Base-by-base conservation (phyloP, 1,139 yeast species). In the Candida tropicalis region DNA sequence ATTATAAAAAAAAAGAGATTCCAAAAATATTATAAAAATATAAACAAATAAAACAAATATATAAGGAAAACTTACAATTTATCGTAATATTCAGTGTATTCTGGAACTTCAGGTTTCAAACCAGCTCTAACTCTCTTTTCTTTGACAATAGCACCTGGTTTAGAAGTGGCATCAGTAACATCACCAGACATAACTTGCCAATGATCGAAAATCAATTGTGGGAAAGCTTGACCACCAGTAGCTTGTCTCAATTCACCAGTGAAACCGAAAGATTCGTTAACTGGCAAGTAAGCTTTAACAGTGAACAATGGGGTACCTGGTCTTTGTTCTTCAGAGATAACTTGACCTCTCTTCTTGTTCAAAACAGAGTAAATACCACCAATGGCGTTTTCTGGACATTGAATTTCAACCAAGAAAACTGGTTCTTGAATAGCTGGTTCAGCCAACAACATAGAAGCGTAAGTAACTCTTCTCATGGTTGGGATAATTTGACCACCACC, bases 141-240 rank as follows among this genome's bases (percentile, higher is more conserved):
- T 60, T 70, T 64, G 66, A 88, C 97, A 72, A 93, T 88, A 61
- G 77, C 78, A 87, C 98, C 98, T 65, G 98, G 95, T 84, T 91
- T 93, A 67, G 96, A 66, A 68, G 84, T 62, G 69, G 91, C 84
- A 78, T 93, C 98, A 62, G 87, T 77, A 70, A 95, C 96, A 75
- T 89, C 95, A 77, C 97, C 96, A 61, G 71, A 67, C 81, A 93
- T 79, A 65, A 87, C 75, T 59, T 89, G 81, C 98, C 98, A 93
- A 77, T 93, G 99, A 75, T 91, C 98, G 78, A 93, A 93, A 76
- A 93, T 93, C 95, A 93, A 84, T 82, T 91, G 98, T 80, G 99
- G 99, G 98, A 93, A 93, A 75, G 99, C 99, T 84, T 93, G 99
- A 78, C 99, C 99, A 87, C 97, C 97, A 68, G 99, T 93, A 69